Base-by-base conservation (phyloP, 495 filamentous ascomycete species). In the Hapsidospora chrysogenum region DNA sequence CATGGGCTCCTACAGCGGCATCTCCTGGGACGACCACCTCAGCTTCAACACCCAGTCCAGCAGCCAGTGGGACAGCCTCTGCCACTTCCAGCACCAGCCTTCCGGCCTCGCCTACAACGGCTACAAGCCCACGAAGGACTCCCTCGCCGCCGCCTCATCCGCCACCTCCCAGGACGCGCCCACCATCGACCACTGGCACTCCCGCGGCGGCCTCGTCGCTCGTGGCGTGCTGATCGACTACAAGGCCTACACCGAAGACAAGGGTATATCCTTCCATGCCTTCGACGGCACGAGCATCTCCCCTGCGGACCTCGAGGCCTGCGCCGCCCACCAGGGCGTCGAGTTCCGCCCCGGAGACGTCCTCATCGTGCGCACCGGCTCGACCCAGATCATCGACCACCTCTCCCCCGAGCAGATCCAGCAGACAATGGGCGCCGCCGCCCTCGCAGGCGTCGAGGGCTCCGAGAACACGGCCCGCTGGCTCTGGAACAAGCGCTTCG, bases 11-110 rank as follows among this genome's bases (percentile, higher is more conserved):
- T 33, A 37, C 10, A 33, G 37, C 5, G 59, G 57, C 21, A 6
- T 11, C 11, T 6, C 6, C 23, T 60, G 49, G 44, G 61, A 64
- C 29, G 61, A 64, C 33, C 62, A 78, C 38, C 75, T 81, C 39
- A 63, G 68, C 17, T 64, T 85, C 51, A 85, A 85, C 51, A 83
- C 80, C 0, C 80, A 85, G 47, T 68, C 71, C 43, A 70, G 70
- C 17, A 78, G 74, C 3, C 80, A 87, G 52, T 85, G 80, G 80
- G 80, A 86, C 45, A 74, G 76, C 14, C 62, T 85, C n/a, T 60
- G 75, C 31, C 78, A 83, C 51, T 56, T 61, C 47, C 48, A 61
- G 35, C 65, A 68, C 40, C 56, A 63, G 26, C 50, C 55, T 1
- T 55, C 61, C 2, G 58, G 55, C 9, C 42, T 48, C 15, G 56